These are phyloP conservation scores for Cyberlindnera lachancei DNA, from an alignment of 805 yeast species.

Conservation along the genomic window DNA sequence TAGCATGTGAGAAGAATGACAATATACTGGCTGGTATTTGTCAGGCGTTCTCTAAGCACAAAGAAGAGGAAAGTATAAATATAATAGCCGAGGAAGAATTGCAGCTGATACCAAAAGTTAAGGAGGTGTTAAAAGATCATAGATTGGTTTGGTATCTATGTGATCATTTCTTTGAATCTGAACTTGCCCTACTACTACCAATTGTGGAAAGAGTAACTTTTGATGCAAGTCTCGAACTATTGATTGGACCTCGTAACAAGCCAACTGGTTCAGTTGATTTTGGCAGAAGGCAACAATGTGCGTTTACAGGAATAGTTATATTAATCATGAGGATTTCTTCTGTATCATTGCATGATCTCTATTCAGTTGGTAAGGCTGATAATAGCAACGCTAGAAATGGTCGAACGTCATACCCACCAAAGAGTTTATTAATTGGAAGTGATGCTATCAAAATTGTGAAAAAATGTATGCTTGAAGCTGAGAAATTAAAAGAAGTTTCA, in stretches of 20 bases:
- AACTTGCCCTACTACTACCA: constrained; percentile 8
- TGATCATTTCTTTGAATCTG: constrained; percentile 14
- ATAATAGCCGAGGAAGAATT: background rate
- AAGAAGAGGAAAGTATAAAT: background rate
- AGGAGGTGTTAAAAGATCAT: constrained; percentile 3
- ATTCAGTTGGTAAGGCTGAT: too few species aligned
- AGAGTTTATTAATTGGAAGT: too few species aligned
- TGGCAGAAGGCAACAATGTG: constrained; percentile 6
- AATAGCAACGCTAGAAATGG: constrained; percentile 8
- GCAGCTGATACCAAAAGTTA: too few species aligned
- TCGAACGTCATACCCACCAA: constrained; percentile 13
- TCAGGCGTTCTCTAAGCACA: too few species aligned
- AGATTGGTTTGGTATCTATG: constrained; percentile 13
- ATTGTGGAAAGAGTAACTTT: constrained; percentile 11
- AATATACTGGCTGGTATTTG: too few species aligned
- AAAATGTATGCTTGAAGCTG: constrained; percentile 12
- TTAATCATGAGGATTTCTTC: constrained; percentile 12
- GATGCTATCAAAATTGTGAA: constrained; percentile 5
- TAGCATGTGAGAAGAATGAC: background rate
- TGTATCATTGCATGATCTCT: constrained; percentile 4
- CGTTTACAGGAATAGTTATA: constrained; percentile 7
- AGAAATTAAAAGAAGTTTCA: constrained; percentile 8
- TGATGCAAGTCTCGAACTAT: background rate
- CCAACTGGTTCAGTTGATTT: constrained; percentile 1
- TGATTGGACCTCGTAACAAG: constrained; percentile 9